Evolutionary conservation across 208 protist species (phyloP), one percentile per base, ranked within the genome.

Genomic region (Acanthamoeba royreba): DNA sequence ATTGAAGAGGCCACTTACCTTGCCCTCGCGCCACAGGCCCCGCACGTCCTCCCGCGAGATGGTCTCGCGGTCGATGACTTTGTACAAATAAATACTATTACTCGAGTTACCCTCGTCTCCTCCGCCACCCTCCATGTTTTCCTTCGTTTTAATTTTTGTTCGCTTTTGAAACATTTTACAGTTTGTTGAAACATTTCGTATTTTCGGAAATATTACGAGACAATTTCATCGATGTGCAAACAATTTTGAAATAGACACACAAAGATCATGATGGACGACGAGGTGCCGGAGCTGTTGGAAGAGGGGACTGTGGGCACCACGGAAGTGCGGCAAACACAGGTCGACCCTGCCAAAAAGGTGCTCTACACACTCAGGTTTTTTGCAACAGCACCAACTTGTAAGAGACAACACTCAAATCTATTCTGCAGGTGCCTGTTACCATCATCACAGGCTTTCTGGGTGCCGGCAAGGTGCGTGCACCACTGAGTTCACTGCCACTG

Each of bases 361-460:
- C 33, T 17, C n/a, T n/a, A n/a, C n/a, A n/a, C n/a, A n/a, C n/a
- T n/a, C n/a, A n/a, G n/a, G n/a, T n/a, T n/a, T n/a, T n/a, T n/a
- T n/a, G n/a, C n/a, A n/a, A n/a, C n/a, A n/a, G n/a, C n/a, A 8
- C n/a, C 9, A 69, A 58, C 49, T 58, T 22, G 22, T 58, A n/a
- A n/a, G 13, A 13, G 49, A 58, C 13, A 58, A 58, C 49, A 13
- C 15, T 58, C 13, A 58, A 58, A 58, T 77, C 63, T 35, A 33
- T 3, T 28, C 11, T 15, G 7, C 89, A 95, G 88, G 91, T 95
- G 55, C 95, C 95, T 22, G 47, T 96, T 15, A 96, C 95, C 11
- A 93, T 96, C 46, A 94, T 96, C 35, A 94, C 95, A 17, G 95
- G 95, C 9, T 96, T 95, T 55, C 92, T 96, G 7, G 95, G 95